These are phyloP conservation scores for Trifolium subterraneum DNA, from an alignment of 306 rosid species.

Conservation along the genomic window DNA sequence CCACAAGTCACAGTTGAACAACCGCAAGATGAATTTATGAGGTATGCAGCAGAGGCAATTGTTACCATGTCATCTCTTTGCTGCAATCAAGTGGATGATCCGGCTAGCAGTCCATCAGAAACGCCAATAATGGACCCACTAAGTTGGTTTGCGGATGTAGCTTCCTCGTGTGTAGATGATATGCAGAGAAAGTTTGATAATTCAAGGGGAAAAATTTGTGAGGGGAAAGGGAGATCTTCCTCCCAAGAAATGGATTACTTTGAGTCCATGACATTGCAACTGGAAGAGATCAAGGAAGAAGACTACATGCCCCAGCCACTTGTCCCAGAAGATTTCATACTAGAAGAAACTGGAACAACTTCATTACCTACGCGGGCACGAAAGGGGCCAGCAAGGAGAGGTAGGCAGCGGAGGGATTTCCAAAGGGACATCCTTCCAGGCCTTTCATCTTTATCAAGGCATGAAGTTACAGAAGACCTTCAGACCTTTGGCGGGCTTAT, in stretches of 20 bases:
- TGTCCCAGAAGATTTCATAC: slow-evolving; percentile 68
- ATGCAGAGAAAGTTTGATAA: slow-evolving; percentile 45
- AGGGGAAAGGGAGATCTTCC: slow-evolving; percentile 50
- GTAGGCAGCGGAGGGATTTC: slow-evolving; percentile 97
- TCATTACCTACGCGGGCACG: slow-evolving; percentile 57
- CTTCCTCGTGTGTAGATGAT: slow-evolving; percentile 55
- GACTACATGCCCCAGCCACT: slow-evolving; percentile 90
- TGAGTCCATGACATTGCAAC: slow-evolving; percentile 78
- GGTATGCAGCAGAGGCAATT: slow-evolving; percentile 79
- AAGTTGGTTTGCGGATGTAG: slow-evolving; percentile 82
- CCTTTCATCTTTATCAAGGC: slow-evolving; percentile 83
- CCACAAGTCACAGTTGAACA: slow-evolving; percentile 47
- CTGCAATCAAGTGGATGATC: slow-evolving; percentile 49
- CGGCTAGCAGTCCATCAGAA: slow-evolving; percentile 52
- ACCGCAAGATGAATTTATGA: slow-evolving; percentile 58
- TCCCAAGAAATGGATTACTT: slow-evolving; percentile 73
- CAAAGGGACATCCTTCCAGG: slow-evolving; percentile 99
- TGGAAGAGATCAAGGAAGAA: slow-evolving; percentile 71
- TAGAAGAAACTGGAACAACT: slow-evolving; percentile 67
- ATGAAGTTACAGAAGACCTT: slow-evolving; percentile 95
- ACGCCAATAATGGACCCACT: slow-evolving; percentile 54
- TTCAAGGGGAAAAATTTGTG: slow-evolving; percentile 42
- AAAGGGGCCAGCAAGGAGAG: slow-evolving; percentile 83
- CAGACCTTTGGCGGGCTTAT: slow-evolving; percentile 95
- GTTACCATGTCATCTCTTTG: slow-evolving; percentile 65